A percentile compares a stretch with the other conserved stretches of the same genome.
These are phyloP conservation scores for Beauveria bassiana DNA, from an alignment of 2,329 filamentous ascomycete species.

Conservation along the genomic window DNA sequence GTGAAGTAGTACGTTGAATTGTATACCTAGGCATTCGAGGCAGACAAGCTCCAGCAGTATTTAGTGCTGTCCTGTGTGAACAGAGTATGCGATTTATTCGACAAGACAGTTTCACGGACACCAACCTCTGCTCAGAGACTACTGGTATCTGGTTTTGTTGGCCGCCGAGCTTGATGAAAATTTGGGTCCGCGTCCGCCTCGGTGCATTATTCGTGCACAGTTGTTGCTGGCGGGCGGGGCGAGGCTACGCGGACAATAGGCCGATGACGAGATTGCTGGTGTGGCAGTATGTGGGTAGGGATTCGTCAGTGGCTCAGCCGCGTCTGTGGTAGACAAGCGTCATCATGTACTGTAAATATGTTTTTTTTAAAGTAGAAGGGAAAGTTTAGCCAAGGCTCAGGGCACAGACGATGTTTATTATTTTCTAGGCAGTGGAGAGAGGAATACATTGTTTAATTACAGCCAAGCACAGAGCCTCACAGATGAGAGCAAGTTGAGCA, in stretches of 20 bases:
- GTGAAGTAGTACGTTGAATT: neutral
- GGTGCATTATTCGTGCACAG: too few species aligned
- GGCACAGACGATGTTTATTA: neutral
- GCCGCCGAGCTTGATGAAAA: too few species aligned
- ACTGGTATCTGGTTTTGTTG: too few species aligned
- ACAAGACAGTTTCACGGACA: neutral
- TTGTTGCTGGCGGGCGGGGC: neutral
- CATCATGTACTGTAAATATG: too few species aligned
- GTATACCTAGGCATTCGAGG: neutral
- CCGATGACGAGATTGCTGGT: neutral
- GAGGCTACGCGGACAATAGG: neutral
- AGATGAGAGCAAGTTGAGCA: too few species aligned
- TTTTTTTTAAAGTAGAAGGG: neutral
- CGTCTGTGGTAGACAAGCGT: neutral
- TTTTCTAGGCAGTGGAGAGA: neutral
- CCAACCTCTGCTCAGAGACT: neutral
- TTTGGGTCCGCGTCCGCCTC: too few species aligned
- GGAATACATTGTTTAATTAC: neutral
- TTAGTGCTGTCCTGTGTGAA: too few species aligned
- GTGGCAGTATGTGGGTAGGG: neutral
- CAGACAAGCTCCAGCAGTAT: too few species aligned
- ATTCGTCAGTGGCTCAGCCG: neutral
- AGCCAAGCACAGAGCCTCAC: neutral
- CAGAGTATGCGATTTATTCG: too few species aligned
- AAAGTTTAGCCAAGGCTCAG: neutral